Evolutionary conservation across 2,329 filamentous ascomycete species (phyloP).

Genomic region (Scedosporium minutisporum): DNA sequence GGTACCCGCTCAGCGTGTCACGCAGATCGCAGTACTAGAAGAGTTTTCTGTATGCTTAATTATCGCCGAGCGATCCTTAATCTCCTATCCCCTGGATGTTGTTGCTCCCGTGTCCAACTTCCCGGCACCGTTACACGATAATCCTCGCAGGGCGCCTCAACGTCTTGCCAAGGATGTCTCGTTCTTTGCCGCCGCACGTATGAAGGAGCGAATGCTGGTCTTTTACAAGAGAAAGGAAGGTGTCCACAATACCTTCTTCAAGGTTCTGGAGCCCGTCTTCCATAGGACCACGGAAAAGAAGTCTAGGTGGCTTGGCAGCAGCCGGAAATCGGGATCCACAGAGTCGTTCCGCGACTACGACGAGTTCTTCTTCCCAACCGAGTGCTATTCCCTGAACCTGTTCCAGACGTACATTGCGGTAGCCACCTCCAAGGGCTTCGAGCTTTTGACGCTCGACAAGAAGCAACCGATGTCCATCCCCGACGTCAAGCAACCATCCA

Average conservation of each 20-base stretch:
- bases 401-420: slow-evolving; percentile 94
- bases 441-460: slow-evolving; percentile 93
- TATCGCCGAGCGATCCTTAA: slow-evolving; percentile 81
- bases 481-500: slow-evolving; percentile 67
- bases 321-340: slow-evolving; percentile 58
- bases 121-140: slow-evolving; percentile 57
- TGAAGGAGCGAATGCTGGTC: slow-evolving; percentile 92
- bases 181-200: slow-evolving; percentile 90
- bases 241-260: slow-evolving; percentile 91
- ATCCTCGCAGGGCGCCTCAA: slow-evolving; percentile 75
- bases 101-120: slow-evolving; percentile 57
- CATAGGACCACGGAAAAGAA: slow-evolving; percentile 86
- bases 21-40: slow-evolving; percentile 88
- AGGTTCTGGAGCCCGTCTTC: slow-evolving; percentile 89
- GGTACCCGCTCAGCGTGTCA: slow-evolving; percentile 67
- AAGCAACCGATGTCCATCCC: slow-evolving; percentile 93
- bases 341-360: slow-evolving; percentile 98
- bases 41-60: slow-evolving; percentile 90
- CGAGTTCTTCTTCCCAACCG: slow-evolving; percentile 94
- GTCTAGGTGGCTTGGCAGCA: slow-evolving; percentile 52
- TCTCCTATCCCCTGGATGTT: slow-evolving; percentile 88
- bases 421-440: slow-evolving; percentile 82
- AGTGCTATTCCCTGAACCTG: slow-evolving; percentile 90
- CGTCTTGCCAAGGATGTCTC: slow-evolving; percentile 87
- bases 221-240: slow-evolving; percentile 97